phyloP scores from a whole-genome alignment of 345 rosid species.

The Salix suchowensis region DNA sequence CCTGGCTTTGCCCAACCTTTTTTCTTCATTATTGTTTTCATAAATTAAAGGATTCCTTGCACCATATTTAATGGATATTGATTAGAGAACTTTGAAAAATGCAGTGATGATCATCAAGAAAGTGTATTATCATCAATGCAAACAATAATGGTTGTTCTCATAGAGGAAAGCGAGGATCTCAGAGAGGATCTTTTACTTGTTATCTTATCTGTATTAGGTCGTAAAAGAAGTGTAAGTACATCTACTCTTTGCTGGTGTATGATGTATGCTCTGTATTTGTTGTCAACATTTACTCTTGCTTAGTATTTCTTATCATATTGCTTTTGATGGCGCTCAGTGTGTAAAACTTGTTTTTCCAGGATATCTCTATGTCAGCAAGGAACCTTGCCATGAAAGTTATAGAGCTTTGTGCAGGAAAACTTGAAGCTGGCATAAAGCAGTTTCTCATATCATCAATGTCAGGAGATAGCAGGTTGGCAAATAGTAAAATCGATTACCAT shows the following conservation, averaged over 20 bases:
- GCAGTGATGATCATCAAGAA: conserved; percentile 96
- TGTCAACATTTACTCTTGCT: not conserved
- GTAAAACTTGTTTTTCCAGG: conserved; percentile 44
- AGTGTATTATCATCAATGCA: conserved; percentile 85
- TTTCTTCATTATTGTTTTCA: not conserved
- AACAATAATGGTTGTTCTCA: conserved; percentile 71
- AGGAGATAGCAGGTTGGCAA: conserved; percentile 54
- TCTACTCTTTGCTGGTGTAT: conserved; percentile 10
- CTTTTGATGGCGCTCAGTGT: conserved; percentile 22
- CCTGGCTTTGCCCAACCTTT: not conserved
- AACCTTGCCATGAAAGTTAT: conserved; percentile 87
- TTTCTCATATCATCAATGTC: conserved; percentile 84
- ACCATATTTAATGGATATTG: not conserved
- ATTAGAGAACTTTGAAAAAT: conserved; percentile 13
- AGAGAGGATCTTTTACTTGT: conserved; percentile 68
- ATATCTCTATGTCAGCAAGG: conserved; percentile 59
- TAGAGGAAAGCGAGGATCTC: conserved; percentile 94
- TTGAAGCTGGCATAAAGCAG: conserved; percentile 85
- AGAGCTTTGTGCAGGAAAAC: conserved; percentile 73
- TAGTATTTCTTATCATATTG: not conserved
- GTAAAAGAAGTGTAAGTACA: conserved; percentile 60
- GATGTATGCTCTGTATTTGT: not conserved
- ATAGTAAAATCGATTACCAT: conserved; percentile 72
- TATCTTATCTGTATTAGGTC: conserved; percentile 71
- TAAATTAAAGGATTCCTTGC: not conserved